Evolutionary conservation across 169 alveolate species (phyloP), one percentile per base, ranked within the genome.

Genomic region (Ophryocystis elektroscirrha): DNA sequence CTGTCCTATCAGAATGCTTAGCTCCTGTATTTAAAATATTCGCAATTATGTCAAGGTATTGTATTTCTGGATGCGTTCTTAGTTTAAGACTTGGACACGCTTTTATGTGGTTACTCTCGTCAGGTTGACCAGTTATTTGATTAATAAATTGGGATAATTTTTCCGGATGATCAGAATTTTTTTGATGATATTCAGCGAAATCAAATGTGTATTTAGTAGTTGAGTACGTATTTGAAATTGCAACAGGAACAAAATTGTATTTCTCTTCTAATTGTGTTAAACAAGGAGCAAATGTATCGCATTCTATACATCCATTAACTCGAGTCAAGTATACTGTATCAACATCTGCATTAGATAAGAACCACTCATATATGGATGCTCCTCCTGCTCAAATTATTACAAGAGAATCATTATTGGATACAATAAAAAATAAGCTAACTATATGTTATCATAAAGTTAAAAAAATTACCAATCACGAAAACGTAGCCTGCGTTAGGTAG

Each of bases 1-100:
- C 85, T 9, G 89, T 84, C 37, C 96, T 63, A 56, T 90, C 91
- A 23, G 65, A 85, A 53, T 78, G 81, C n/a, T 69, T 67, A 35
- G 52, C 69, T 0, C 96, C 96, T 30, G 69, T 69, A 29, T 74
- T 72, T 18, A 87, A 70, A 37, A 90, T 75, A 39, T 84, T 92
- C 22, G 79, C 73, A 15, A 90, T 68, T 26, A 83, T 52, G 45
- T 81, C 85, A 32, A 90, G 61, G 61, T 90, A 90, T 61, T 90
- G 90, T 59, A 72, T 76, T 69, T 90, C 98, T 38, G 78, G 77
- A 61, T 84, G 93, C 39, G 39, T n/a, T 12, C 39, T 32, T n/a
- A 12, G 39, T 32, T 12, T 12, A 12, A 12, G 18, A 32, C 12
- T 32, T n/a, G n/a, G 39, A n/a, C 39, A 12, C 39, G 39, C n/a